Percentiles rank a stretch among this genome's conserved stretches.
These are phyloP conservation scores for Lunasporangiospora selenospora DNA, from an alignment of 192 early-diverging fungal species.

Conservation along the genomic window DNA sequence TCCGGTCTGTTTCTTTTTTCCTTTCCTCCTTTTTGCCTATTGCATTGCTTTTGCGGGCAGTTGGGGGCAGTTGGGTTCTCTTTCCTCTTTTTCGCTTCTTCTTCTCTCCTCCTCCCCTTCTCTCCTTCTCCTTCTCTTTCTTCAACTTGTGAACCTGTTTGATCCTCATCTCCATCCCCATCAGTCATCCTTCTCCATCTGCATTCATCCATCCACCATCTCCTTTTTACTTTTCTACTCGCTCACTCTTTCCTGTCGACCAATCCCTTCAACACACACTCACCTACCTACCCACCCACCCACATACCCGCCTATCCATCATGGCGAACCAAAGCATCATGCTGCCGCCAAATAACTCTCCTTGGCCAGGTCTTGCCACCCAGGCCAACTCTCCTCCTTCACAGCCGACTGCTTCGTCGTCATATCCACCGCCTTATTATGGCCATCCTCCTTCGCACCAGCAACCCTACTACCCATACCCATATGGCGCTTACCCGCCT, in stretches of 20 bases:
- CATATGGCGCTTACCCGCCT: conserved; percentile 16
- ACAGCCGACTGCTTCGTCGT: background rate
- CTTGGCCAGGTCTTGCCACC: conserved; percentile 26
- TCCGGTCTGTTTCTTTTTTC: background rate
- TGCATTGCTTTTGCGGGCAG: background rate
- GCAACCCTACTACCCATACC: conserved; percentile 35
- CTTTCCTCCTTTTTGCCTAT: background rate
- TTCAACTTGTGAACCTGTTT: background rate
- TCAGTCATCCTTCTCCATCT: background rate
- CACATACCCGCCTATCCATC: background rate
- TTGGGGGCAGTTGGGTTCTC: conserved; percentile 1
- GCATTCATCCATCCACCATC: background rate
- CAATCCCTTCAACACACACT: background rate
- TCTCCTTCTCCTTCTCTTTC: background rate
- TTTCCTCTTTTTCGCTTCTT: background rate
- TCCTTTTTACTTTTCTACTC: background rate
- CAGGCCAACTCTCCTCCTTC: background rate
- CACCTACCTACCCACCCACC: background rate
- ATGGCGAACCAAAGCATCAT: conserved; percentile 40
- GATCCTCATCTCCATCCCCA: background rate
- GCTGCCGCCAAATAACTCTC: conserved; percentile 37
- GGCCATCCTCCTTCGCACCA: conserved; percentile 15
- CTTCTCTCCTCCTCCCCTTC: background rate
- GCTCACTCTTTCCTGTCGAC: background rate
- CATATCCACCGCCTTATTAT: background rate